Evolutionary conservation across 441 rosid genomes (phyloP).

Genomic region (Theobroma grandiflorum): DNA sequence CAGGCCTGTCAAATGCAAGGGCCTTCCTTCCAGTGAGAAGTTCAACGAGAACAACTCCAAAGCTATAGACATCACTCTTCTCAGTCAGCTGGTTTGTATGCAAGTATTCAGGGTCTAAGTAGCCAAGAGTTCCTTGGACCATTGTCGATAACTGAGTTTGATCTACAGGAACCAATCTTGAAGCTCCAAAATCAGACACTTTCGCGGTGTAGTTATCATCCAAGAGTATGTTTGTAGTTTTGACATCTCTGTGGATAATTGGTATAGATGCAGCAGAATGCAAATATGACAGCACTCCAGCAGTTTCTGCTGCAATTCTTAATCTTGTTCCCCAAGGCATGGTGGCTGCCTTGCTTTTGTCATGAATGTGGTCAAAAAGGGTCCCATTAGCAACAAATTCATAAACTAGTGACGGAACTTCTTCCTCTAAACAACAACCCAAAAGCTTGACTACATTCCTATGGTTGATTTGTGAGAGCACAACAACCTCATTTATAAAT

Average conservation of each 20-base stretch:
- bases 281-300: conserved; percentile 25
- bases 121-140: conserved; percentile 35
- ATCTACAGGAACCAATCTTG: conserved; percentile 39
- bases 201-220: conserved; percentile 33
- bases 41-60: conserved; percentile 43
- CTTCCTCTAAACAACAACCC: conserved; percentile 53
- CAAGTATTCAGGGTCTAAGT: conserved; percentile 20
- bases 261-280: conserved; percentile 35
- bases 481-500: conserved; percentile 48
- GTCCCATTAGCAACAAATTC: conserved; percentile 51
- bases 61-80: conserved; percentile 24
- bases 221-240: conserved; percentile 42
- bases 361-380: conserved; percentile 42
- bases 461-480: conserved; percentile 51
- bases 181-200: conserved; percentile 46
- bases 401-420: conserved; percentile 47
- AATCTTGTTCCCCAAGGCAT: conserved; percentile 41
- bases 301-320: conserved; percentile 29
- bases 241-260: conserved; percentile 41
- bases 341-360: neutral
- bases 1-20: conserved; percentile 31
- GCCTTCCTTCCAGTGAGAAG: conserved; percentile 46
- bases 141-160: conserved; percentile 31
- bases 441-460: conserved; percentile 48
- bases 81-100: conserved; percentile 18